Evolutionary conservation across 78 protist genomes (phyloP), one percentile per base, ranked within the genome.

Genomic region (Isochrysis galbana): DNA sequence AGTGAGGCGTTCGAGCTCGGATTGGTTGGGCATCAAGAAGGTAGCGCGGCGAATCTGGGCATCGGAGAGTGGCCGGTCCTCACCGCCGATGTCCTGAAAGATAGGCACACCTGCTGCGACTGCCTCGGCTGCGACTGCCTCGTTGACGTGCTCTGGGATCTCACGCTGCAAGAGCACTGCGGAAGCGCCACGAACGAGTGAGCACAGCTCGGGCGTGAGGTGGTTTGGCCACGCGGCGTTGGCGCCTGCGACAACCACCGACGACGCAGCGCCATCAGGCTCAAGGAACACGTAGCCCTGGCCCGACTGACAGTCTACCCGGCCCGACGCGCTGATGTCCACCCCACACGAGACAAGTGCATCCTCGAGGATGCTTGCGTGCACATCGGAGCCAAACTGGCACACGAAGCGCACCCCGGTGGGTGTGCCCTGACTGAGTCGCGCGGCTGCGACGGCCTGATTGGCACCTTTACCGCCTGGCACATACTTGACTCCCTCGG

Each of bases 391-490:
- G 38, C 91, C 91, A 41, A 88, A 42, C 83, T 54, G 41, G 4
- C 61, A 38, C 42, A 42, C 91, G 26, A 88, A 42, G 54, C 23
- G 26, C 19, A 17, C n/a, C 14, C 54, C 41, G 41, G 38, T 46
- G 25, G 22, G 67, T 2, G 32, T 19, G 55, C 39, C 23, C 3
- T 22, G n/a, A 29, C 23, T 36, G n/a, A 88, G 80, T 26, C 91
- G 47, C 3, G 91, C 80, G 39, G 41, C 55, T 2, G 91, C 91
- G 14, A 42, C 61, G 29, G 91, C 91, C 78, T 88, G 91, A 55
- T 88, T 88, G 25, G 78, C 80, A 5, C 91, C 91, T 82, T 88
- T 88, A 82, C 91, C 91, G 39, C 91, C 91, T 0, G 89, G 61
- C n/a, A n/a, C n/a, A n/a, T n/a, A n/a, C n/a, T n/a, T n/a, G n/a